Evolutionary conservation across 306 rosid species (phyloP), one percentile per base, ranked within the genome.

Genomic region (Arachis hypogaea): DNA sequence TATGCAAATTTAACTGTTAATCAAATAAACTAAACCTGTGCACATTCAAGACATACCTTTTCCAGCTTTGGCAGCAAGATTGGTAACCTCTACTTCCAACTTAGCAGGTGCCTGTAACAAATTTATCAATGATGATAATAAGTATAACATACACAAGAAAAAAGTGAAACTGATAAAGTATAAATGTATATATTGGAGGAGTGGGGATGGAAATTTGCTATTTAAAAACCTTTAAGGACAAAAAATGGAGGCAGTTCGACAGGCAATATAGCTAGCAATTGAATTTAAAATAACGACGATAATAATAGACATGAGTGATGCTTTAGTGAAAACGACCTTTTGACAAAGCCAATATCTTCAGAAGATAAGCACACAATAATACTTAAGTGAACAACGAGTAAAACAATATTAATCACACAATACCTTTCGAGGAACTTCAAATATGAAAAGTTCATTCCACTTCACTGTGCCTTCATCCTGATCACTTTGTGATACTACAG

Each of bases 51-150:
- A 80, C 71, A 47, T 78, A 90, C 99, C 99, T 86, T 94, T 94
- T 62, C 99, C 99, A 59, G 99, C 97, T 84, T 90, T 94, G 33
- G 99, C 99, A 6, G 92, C 89, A 44, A 94, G 96, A 82, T 94
- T 94, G 71, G 99, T 92, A 74, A 94, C 90, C 84, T 94, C 99
- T 71, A 94, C 88, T 83, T 94, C 99, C 88, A 94, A 75, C 82
- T 88, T 92, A 43, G 99, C 96, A 33, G 89, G 86, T 55, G 82
- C 96, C 99, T 94, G 86, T 79, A 81, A 73, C 69, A 72, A 68
- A 62, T 54, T 77, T 72, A 18, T 46, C 63, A 73, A 71, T 78
- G 59, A 5, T 33, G 36, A 69, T 41, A 60, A 16, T 79, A 59
- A 64, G 70, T 14, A 36, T n/a, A 62, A 44, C 7, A 42, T 60